Percentiles rank a stretch among this genome's conserved stretches.
Conservation (phyloP, 1,139 yeast genomes). For the Scheffersomyces stambukii region DNA sequence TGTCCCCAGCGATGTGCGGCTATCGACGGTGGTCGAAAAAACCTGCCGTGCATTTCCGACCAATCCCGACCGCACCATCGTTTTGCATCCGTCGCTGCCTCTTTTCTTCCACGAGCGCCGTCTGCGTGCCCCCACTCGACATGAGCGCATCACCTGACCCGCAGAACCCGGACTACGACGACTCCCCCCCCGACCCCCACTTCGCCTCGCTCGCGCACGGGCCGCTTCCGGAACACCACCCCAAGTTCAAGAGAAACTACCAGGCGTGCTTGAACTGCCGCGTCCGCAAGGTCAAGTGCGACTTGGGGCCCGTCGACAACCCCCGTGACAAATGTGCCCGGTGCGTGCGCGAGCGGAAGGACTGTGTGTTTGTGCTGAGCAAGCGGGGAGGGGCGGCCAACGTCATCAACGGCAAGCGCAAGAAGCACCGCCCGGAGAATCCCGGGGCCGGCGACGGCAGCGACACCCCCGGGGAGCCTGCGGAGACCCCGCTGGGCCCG, state of each 20-base stretch:
- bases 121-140: too few species aligned
- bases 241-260: slow-evolving; percentile 57
- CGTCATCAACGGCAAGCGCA: slow-evolving; percentile 36
- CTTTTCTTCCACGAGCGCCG: too few species aligned
- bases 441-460: too few species aligned
- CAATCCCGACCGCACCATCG: too few species aligned
- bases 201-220: background rate
- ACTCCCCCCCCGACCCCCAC: slow-evolving; percentile 1
- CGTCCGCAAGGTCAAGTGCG: slow-evolving; percentile 79
- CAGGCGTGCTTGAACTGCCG: slow-evolving; percentile 84
- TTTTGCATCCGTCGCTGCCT: too few species aligned
- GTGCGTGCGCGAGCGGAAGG: slow-evolving; percentile 74
- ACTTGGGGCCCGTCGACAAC: slow-evolving; percentile 67
- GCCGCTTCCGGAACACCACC: slow-evolving; percentile 3
- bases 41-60: too few species aligned
- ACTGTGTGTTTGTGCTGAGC: slow-evolving; percentile 72
- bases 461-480: too few species aligned
- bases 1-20: too few species aligned
- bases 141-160: background rate
- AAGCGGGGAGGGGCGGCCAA: slow-evolving; percentile 54
- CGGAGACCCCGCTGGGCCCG: too few species aligned
- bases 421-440: slow-evolving; percentile 9
- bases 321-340: slow-evolving; percentile 86
- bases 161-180: slow-evolving; percentile 1
- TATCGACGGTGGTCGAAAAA: slow-evolving; percentile 2